phyloP scores from a whole-genome alignment of 2,329 filamentous ascomycete genomes.

The Cercospora brassicicola region DNA sequence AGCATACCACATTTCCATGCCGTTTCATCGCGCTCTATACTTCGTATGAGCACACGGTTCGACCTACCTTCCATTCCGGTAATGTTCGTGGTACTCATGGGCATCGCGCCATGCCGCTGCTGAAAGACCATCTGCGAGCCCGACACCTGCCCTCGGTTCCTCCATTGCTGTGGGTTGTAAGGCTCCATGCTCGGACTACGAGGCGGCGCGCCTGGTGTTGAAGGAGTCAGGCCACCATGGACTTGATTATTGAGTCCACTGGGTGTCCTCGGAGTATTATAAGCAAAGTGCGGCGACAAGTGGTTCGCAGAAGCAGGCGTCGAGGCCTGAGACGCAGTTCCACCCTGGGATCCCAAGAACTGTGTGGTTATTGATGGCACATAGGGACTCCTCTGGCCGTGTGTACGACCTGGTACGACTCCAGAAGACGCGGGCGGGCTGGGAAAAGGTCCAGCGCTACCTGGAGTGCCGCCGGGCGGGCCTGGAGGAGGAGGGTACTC shows the following conservation, averaged over 20 bases:
- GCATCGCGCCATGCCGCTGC: conserved; percentile 33
- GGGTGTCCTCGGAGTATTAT: conserved; percentile 32
- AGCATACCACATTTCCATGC: neutral
- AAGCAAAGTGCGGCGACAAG: conserved; percentile 28
- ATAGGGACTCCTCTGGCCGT: conserved; percentile 21
- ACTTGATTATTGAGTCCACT: conserved; percentile 28
- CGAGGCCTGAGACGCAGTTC: conserved; percentile 40
- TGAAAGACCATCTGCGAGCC: conserved; percentile 41
- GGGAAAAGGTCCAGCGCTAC: conserved; percentile 23
- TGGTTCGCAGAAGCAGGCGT: conserved; percentile 42
- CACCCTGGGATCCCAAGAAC: conserved; percentile 34
- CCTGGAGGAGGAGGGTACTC: conserved; percentile 34
- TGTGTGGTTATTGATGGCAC: conserved; percentile 33
- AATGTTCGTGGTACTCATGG: conserved; percentile 41
- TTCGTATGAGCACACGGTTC: conserved; percentile 20
- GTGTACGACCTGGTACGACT: conserved; percentile 19
- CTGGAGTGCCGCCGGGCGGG: conserved; percentile 23
- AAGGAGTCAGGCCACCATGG: conserved; percentile 18
- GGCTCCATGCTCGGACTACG: conserved; percentile 38
- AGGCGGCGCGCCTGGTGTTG: conserved; percentile 31
- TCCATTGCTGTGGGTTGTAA: conserved; percentile 55
- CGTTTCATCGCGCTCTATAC: neutral
- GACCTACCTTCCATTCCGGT: conserved; percentile 52
- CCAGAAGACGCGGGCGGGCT: conserved; percentile 37
- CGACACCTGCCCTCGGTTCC: conserved; percentile 41